Base-by-base conservation (phyloP, 2,329 filamentous ascomycete species). In the Hymenoscyphus fraxineus region DNA sequence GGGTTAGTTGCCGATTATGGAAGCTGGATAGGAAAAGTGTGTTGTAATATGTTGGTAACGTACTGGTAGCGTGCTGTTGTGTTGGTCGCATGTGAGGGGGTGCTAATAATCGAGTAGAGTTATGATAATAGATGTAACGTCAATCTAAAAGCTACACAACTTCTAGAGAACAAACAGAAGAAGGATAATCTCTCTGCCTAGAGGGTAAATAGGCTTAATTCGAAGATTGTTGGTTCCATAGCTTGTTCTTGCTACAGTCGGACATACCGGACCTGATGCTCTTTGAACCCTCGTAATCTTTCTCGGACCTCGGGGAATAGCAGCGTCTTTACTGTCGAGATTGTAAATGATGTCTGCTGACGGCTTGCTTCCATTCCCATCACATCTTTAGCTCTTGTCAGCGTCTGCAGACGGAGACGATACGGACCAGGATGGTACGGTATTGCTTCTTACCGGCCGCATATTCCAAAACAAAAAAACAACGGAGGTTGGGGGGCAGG, bases 61-160 rank as follows among this genome's bases (percentile, higher is more conserved):
- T 51, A 41, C 51, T 60, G 59, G 59, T 60, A 51, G 27, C 32
- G 55, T 54, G 22, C 19, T 15, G 47, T 22, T 54, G 47, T 13
- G 47, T 54, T 54, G 47, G 47, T 27, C 47, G 47, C 16, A 54
- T 54, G 54, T 40, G 59, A 64, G 63, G 40, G 58, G 58, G 51
- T 54, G 47, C 19, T 54, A 54, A 47, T 39, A 47, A 55, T 27
- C 32, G 16, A 31, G 39, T 27, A 58, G 39, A 47, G 63, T 58
- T 61, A 35, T 7, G 54, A 39, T 31, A 22, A 57, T 56, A 15
- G 39, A 61, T 65, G 63, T 55, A 65, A 65, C 63, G 41, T 62
- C 59, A 65, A 64, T 64, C 31, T 64, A 64, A 39, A 40, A 39
- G 44, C 44, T 51, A 51, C n/a, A 4, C 44, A 22, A 19, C 44